Conservation (phyloP, 2,329 filamentous ascomycete genomes). For the Knoxdaviesia capensis region DNA sequence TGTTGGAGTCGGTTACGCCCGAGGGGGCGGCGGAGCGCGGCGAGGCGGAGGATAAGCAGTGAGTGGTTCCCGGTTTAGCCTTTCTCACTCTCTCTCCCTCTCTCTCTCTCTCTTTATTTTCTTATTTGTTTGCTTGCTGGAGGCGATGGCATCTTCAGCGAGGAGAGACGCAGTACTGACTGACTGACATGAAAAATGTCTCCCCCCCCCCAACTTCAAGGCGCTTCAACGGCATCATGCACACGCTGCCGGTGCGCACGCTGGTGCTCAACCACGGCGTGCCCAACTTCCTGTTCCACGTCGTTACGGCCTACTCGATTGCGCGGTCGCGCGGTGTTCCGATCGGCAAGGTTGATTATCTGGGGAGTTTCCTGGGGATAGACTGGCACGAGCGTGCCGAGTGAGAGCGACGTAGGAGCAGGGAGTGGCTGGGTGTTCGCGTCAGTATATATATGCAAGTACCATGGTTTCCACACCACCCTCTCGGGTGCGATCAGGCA, state of each 20-base stretch:
- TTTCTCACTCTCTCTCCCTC: neutral
- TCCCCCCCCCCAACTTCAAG: slow-evolving; percentile 3
- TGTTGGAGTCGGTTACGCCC: slow-evolving; percentile 10
- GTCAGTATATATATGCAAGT: too few species aligned
- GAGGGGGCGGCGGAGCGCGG: slow-evolving; percentile 10
- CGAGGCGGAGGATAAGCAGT: slow-evolving; percentile 9
- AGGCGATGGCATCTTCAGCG: too few species aligned
- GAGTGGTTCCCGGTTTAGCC: slow-evolving; percentile 3
- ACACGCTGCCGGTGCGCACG: slow-evolving; percentile 12
- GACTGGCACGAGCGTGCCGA: too few species aligned
- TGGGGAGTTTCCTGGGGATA: too few species aligned
- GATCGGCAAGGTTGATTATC: slow-evolving; percentile 34
- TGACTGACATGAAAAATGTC: neutral
- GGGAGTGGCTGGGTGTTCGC: too few species aligned
- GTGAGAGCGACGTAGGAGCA: too few species aligned
- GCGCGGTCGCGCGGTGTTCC: slow-evolving; percentile 33
- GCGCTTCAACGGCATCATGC: neutral
- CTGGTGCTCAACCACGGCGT: slow-evolving; percentile 22
- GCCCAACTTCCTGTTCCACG: slow-evolving; percentile 42
- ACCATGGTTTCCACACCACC: too few species aligned
- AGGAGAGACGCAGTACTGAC: too few species aligned
- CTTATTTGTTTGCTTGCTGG: too few species aligned
- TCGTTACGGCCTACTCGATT: slow-evolving; percentile 33
- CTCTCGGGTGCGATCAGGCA: too few species aligned
- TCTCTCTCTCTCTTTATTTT: neutral